Percentiles rank a stretch among this genome's conserved stretches.
These are phyloP conservation scores for Diaporthe eres DNA, from an alignment of 2,329 filamentous ascomycete genomes.

Conservation along the genomic window DNA sequence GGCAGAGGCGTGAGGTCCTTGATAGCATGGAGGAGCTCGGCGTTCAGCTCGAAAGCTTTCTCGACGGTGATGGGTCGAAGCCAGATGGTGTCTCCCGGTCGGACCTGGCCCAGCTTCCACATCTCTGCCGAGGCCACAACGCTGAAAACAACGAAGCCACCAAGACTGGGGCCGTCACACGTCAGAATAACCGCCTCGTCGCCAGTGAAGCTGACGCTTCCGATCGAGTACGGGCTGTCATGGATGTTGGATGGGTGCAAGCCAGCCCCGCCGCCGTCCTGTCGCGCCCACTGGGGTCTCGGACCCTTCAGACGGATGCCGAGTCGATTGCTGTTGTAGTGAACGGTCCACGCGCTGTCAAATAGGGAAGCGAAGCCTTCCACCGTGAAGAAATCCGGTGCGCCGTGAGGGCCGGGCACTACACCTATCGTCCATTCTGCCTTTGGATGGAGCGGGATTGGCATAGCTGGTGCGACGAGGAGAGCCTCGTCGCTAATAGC, in stretches of 20 bases:
- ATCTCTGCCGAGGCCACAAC: slow-evolving; percentile 8
- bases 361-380: background rate
- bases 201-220: slow-evolving; percentile 12
- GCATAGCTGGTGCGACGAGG: background rate
- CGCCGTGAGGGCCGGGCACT: background rate
- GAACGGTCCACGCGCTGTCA: background rate
- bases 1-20: background rate
- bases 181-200: background rate
- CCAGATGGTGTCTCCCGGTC: background rate
- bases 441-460: background rate
- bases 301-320: background rate
- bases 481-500: background rate
- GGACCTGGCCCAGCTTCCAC: slow-evolving; percentile 17
- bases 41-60: background rate
- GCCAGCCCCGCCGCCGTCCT: background rate
- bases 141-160: slow-evolving; percentile 6
- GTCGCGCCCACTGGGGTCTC: background rate
- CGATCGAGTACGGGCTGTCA: slow-evolving; percentile 14
- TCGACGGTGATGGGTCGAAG: background rate
- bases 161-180: background rate
- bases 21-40: background rate
- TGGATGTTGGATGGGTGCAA: slow-evolving; percentile 21
- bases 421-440: slow-evolving; percentile 15
- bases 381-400: background rate
- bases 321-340: slow-evolving; percentile 14